Base-by-base conservation (phyloP, 164 flowering plant species). In the Vitis rotundifolia region DNA sequence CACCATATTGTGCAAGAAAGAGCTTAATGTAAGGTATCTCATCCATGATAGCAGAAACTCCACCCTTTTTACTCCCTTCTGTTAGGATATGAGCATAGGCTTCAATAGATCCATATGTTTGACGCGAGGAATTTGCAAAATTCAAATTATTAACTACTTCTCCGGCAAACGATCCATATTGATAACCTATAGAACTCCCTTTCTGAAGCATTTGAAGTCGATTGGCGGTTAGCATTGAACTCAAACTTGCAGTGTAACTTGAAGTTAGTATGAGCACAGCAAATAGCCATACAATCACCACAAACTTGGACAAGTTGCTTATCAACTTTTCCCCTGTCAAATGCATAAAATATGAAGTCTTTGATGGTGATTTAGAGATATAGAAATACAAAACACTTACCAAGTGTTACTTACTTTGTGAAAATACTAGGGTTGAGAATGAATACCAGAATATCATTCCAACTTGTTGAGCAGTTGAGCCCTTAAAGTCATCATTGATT, bases 211-310 rank as follows among this genome's bases (percentile, higher is more conserved):
- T 28, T 31, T 70, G 71, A 50, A 75, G 66, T 44, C 69, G 68
- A 29, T 67, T 67, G 10, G 69, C 59, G 0, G 82, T 75, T 12
- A 79, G 50, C 70, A 73, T 28, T 3, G 82, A 73, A 11, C 68
- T 55, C 59, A 80, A 55, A 31, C 55, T 74, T 11, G 82, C 80
- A 8, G 79, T 73, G 61, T 79, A 79, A n/a, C 72, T 79, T 26
- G 76, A 70, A 26, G 67, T 70, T 49, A 79, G 26, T 49, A 79
- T 53, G 10, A 79, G 69, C 51, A 76, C 77, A 11, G 68, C 72
- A 49, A 76, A 76, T 16, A 76, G 12, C 82, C 80, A 80, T 12
- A 71, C 58, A 1, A 49, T 47, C 49, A 71, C 71, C 18, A 76
- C 80, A 50, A 80, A 71, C 37, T 64, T 73, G n/a, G 80, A 64